A percentile compares a stretch with the other conserved stretches of the same genome.
These are phyloP conservation scores for Diaporthe sp. DNA, from an alignment of 2,329 filamentous ascomycete genomes.

Conservation along the genomic window DNA sequence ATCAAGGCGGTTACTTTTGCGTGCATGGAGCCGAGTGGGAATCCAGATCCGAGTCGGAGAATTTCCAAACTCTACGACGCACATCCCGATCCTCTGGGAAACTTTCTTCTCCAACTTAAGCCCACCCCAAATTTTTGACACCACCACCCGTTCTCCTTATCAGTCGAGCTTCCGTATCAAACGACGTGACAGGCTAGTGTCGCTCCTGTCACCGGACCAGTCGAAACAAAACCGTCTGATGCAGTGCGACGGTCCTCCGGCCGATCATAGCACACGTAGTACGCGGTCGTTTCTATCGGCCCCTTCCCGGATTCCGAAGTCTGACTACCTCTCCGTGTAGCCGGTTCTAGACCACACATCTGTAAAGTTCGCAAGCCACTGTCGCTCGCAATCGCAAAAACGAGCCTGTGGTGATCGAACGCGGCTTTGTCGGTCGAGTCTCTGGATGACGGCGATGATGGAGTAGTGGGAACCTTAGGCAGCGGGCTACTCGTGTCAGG, in stretches of 20 bases:
- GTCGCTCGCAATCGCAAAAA: not conserved
- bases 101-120: slow-evolving; percentile 1
- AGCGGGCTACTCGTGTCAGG: not conserved
- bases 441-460: not conserved
- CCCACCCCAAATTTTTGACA: not conserved
- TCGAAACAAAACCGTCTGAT: slow-evolving; percentile 37
- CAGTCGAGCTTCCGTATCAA: not conserved
- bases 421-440: not conserved
- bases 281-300: slow-evolving; percentile 20
- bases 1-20: not conserved
- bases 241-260: slow-evolving; percentile 7
- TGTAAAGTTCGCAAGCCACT: not conserved
- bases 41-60: slow-evolving; percentile 32
- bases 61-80: slow-evolving; percentile 19
- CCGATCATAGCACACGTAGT: slow-evolving; percentile 24
- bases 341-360: not conserved
- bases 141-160: not conserved
- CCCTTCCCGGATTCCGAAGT: not conserved
- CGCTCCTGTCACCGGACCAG: slow-evolving; percentile 26
- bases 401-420: not conserved
- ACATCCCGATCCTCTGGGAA: slow-evolving; percentile 9
- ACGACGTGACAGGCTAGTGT: slow-evolving; percentile 22
- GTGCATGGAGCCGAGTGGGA: not conserved
- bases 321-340: not conserved
- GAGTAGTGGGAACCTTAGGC: not conserved